Base-by-base conservation (phyloP, 1,284 basidiomycete species). In the Cystobasidium slooffiae region DNA sequence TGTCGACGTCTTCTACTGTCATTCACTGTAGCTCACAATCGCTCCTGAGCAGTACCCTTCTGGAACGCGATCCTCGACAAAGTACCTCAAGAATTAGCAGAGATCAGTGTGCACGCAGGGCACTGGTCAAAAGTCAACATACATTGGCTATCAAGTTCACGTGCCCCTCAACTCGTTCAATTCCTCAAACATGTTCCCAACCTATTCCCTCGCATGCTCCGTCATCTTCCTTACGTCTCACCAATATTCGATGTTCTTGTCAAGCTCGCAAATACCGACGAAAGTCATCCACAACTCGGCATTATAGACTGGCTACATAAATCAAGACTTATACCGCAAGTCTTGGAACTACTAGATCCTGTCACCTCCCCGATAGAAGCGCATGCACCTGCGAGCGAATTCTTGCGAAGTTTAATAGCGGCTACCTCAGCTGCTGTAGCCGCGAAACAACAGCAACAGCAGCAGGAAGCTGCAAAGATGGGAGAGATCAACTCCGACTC, bases 321-420 rank as follows among this genome's bases (percentile, higher is more conserved):
- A 78, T 88, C 97, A 84, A 88, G 89, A 75, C 88, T 99, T 65
- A 91, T 97, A 82, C 87, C 88, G 39, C 88, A 89, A 58, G 87
- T 98, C 51, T 88, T 97, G 75, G 88, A 88, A 77, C 86, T 95
- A 22, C 88, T 98, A 18, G 92, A 94, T 0, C 94, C 97, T 0
- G 82, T 76, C 56, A 76, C 86, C 10, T 85, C 93, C 75, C 88
- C 89, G 10, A 85, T 88, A 20, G 90, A 94, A 76, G 88, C 92
- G 74, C 96, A 99, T 83, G 87, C 88, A 39, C 90, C 94, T 62
- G 92, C 94, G 43, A 88, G 94, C 0, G 97, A 99, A 76, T 87
- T 98, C 65, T 88, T 99, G 80, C 97, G 97, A 83, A 91, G 91
- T 69, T 94, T 98, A 78, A 94, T 99, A 78, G 91, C 94, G 31